Evolutionary conservation across 768 basidiomycete species (phyloP).

Genomic region (Trametes cinnabarina): DNA sequence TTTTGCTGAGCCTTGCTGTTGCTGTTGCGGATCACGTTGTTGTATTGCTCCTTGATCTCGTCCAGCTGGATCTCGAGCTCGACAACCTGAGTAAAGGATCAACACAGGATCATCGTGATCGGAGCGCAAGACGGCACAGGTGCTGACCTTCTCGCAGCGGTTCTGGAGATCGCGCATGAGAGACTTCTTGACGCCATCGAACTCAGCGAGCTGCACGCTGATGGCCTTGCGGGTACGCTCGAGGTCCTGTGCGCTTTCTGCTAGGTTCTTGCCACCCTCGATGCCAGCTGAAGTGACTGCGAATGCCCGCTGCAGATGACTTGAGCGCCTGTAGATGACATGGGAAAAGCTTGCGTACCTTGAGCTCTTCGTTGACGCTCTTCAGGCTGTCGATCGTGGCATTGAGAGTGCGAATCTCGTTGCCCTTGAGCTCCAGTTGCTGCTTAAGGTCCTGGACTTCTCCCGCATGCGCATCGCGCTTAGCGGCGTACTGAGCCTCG

Average conservation of each 20-base stretch:
- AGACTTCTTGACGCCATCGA: slow-evolving; percentile 98
- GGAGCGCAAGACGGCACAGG: neutral
- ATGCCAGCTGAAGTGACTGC: slow-evolving; percentile 96
- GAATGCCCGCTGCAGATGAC: slow-evolving; percentile 80
- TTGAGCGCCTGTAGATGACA: slow-evolving; percentile 10
- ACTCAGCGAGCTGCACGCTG: slow-evolving; percentile 97
- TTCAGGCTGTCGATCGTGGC: slow-evolving; percentile 89
- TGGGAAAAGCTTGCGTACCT: slow-evolving; percentile 49
- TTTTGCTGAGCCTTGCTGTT: slow-evolving; percentile 98
- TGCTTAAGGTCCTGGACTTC: slow-evolving; percentile 87
- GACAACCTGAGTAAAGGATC: slow-evolving; percentile 67
- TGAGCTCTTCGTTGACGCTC: slow-evolving; percentile 96
- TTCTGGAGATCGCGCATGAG: slow-evolving; percentile 99
- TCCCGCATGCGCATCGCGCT: slow-evolving; percentile 83
- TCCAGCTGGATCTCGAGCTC: slow-evolving; percentile 98
- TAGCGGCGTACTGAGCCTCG: slow-evolving; percentile 89
- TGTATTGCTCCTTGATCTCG: slow-evolving; percentile 98
- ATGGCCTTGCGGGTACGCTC: slow-evolving; percentile 96
- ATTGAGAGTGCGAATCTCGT: slow-evolving; percentile 82
- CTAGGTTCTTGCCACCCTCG: slow-evolving; percentile 94
- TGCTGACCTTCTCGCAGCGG: slow-evolving; percentile 91
- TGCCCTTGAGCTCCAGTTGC: slow-evolving; percentile 80
- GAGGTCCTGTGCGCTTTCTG: slow-evolving; percentile 94
- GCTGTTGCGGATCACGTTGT: slow-evolving; percentile 96
- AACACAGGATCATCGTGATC: slow-evolving; percentile 1